A percentile compares a stretch with the other conserved stretches of the same genome.
These are phyloP conservation scores for Kewa caespitosa DNA, from an alignment of 179 eudicot genomes.

Conservation along the genomic window DNA sequence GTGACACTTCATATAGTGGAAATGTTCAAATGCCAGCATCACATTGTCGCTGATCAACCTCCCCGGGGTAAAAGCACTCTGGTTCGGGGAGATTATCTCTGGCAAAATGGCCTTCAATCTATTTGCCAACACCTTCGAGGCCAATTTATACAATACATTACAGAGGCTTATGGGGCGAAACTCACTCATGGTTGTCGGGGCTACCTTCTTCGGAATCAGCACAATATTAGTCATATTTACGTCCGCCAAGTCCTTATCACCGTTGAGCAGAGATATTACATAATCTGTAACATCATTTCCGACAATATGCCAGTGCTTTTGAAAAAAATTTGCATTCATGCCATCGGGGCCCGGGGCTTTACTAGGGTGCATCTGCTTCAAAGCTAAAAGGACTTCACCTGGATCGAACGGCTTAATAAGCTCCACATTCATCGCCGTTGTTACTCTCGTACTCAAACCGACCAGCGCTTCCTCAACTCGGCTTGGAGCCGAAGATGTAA, in stretches of 20 bases:
- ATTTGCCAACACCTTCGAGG: background rate
- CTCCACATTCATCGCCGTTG: background rate
- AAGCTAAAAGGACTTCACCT: background rate
- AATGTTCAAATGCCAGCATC: background rate
- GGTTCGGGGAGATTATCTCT: background rate
- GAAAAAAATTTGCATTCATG: background rate
- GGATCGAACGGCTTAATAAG: background rate
- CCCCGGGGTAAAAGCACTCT: background rate
- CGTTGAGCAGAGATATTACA: background rate
- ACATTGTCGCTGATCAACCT: background rate
- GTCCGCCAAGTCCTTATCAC: background rate
- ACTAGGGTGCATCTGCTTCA: background rate
- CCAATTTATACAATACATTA: background rate
- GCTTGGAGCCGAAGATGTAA: background rate
- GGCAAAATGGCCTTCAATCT: background rate
- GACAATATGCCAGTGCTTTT: background rate
- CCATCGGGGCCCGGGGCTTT: background rate
- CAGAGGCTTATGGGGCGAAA: background rate
- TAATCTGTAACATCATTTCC: background rate
- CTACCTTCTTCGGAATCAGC: background rate
- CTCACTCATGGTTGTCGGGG: background rate
- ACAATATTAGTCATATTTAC: background rate
- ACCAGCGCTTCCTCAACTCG: background rate
- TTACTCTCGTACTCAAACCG: background rate
- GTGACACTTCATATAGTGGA: background rate